These are phyloP conservation scores for Nepenthes alata DNA, from an alignment of 179 eudicot species.

Conservation along the genomic window DNA sequence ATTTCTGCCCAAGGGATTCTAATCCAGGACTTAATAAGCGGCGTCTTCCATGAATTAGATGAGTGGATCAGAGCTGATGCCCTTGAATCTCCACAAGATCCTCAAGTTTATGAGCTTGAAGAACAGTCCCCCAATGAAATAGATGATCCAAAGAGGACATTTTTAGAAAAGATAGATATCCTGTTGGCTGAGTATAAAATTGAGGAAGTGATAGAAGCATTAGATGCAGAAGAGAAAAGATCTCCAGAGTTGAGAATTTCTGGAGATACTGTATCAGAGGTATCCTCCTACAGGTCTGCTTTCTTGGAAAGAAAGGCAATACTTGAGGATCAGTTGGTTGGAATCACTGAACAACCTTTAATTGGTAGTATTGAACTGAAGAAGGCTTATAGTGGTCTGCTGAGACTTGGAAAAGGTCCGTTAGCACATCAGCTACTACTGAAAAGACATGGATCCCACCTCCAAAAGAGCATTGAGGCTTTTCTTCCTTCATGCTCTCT, in stretches of 20 bases:
- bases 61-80: conserved; percentile 43
- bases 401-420: conserved; percentile 79
- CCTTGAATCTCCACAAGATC: conserved; percentile 29
- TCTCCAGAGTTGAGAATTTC: conserved; percentile 46
- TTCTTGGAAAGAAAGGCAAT: conserved; percentile 48
- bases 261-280: conserved; percentile 35
- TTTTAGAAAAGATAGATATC: conserved; percentile 64
- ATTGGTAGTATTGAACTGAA: conserved; percentile 45
- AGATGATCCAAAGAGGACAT: conserved; percentile 27
- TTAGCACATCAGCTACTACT: conserved; percentile 69
- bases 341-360: conserved; percentile 54
- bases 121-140: conserved; percentile 25
- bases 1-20: conserved; percentile 78
- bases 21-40: conserved; percentile 74
- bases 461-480: conserved; percentile 49
- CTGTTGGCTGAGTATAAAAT: conserved; percentile 72
- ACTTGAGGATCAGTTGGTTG: conserved; percentile 61
- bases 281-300: conserved; percentile 47
- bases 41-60: conserved; percentile 58
- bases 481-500: conserved; percentile 62
- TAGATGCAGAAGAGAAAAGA: conserved; percentile 60
- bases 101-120: conserved; percentile 27
- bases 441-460: conserved; percentile 59
- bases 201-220: conserved; percentile 66
- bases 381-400: conserved; percentile 49